A percentile compares a stretch with the other conserved stretches of the same genome.
Conservation (phyloP, 129 eudicot species). For the Lonicera japonica region DNA sequence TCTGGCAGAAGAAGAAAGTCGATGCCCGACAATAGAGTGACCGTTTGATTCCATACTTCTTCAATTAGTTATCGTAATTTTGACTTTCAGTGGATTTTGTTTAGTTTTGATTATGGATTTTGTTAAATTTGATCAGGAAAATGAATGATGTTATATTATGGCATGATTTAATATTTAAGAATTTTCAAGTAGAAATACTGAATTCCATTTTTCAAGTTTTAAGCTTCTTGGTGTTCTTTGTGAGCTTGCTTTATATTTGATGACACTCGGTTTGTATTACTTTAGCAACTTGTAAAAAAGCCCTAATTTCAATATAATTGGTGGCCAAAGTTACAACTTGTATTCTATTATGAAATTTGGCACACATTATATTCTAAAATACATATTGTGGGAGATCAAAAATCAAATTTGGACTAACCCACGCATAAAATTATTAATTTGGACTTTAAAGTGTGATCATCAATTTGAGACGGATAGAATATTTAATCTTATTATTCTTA, state of each 20-base stretch:
- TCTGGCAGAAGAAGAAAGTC: slow-evolving; percentile 53
- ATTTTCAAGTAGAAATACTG: not conserved
- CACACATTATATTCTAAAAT: too few relatives aligned
- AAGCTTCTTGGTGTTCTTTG: not conserved
- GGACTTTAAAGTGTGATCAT: too few relatives aligned
- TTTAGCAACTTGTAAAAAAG: not conserved
- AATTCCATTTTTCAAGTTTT: not conserved
- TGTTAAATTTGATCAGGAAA: not conserved
- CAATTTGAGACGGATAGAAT: too few relatives aligned
- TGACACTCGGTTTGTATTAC: not conserved
- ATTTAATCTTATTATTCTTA: too few relatives aligned
- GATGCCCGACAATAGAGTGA: slow-evolving; percentile 26
- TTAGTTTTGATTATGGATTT: not conserved
- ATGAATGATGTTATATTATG: not conserved
- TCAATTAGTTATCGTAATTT: not conserved
- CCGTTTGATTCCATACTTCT: slow-evolving; percentile 1
- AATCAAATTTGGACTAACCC: too few relatives aligned
- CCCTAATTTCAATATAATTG: too few relatives aligned
- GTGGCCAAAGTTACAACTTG: too few relatives aligned
- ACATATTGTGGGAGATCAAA: too few relatives aligned
- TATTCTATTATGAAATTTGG: too few relatives aligned
- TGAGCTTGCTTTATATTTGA: not conserved
- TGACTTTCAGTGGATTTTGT: not conserved
- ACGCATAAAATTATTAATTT: too few relatives aligned
- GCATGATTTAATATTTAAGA: too few relatives aligned